Evolutionary conservation across 2,329 filamentous ascomycete genomes (phyloP).

Genomic region (Graphilbum ipis-grandicollis): DNA sequence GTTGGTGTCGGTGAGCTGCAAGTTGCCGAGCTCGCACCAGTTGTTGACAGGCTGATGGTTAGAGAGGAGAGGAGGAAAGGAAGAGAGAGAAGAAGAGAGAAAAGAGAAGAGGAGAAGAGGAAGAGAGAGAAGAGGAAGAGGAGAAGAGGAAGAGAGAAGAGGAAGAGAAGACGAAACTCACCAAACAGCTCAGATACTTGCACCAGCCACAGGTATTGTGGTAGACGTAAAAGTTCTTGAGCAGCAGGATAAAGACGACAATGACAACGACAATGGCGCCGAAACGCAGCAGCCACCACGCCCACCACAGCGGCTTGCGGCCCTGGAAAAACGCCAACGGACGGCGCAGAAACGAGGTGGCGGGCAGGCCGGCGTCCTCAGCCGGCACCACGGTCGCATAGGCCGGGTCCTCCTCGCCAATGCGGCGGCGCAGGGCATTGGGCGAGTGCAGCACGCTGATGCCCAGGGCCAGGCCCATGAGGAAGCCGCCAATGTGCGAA

Average conservation of each 20-base stretch:
- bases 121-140: background rate
- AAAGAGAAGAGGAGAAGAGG: constrained; percentile 12
- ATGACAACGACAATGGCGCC: constrained; percentile 65
- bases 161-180: constrained; percentile 32
- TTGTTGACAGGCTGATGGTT: constrained; percentile 38
- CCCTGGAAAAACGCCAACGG: constrained; percentile 76
- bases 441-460: constrained; percentile 81
- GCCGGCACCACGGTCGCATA: constrained; percentile 18
- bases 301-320: constrained; percentile 89
- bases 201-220: constrained; percentile 73
- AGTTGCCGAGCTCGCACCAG: constrained; percentile 42
- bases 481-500: constrained; percentile 86
- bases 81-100: background rate
- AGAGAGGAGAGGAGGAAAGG: background rate
- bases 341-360: constrained; percentile 38
- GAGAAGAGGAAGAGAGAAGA: background rate
- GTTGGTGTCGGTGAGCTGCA: constrained; percentile 10
- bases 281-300: constrained; percentile 79
- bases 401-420: constrained; percentile 50
- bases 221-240: constrained; percentile 82
- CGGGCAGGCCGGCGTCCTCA: constrained; percentile 36
- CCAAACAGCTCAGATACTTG: constrained; percentile 84
- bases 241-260: constrained; percentile 67
- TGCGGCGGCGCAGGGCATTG: constrained; percentile 55
- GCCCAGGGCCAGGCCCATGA: constrained; percentile 79